Evolutionary conservation across 306 rosid genomes (phyloP).

Genomic region (Quercus robur): DNA sequence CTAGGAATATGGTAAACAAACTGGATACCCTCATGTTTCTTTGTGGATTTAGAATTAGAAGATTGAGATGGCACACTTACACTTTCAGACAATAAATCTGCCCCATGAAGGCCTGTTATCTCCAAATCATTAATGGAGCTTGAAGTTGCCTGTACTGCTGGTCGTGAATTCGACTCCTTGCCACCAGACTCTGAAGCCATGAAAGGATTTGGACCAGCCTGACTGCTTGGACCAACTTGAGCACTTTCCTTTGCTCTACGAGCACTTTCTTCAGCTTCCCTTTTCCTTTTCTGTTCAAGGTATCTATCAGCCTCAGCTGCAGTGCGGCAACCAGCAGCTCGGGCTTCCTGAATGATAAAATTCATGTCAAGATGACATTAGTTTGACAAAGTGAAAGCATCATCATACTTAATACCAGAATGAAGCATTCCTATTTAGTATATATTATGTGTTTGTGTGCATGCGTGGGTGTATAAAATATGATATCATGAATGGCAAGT

Average conservation of each 20-base stretch:
- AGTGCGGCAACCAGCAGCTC: slow-evolving; percentile 74
- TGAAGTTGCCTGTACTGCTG: slow-evolving; percentile 55
- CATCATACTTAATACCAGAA: neutral
- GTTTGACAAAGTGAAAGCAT: neutral
- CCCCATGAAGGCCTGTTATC: slow-evolving; percentile 56
- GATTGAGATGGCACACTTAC: slow-evolving; percentile 46
- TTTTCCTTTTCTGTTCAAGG: slow-evolving; percentile 54
- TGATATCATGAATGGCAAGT: neutral
- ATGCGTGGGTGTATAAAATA: neutral
- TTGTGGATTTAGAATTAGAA: neutral
- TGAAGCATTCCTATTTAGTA: neutral
- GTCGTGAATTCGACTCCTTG: slow-evolving; percentile 61
- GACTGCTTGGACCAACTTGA: slow-evolving; percentile 64
- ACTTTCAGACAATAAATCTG: slow-evolving; percentile 79
- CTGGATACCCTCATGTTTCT: neutral
- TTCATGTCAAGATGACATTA: neutral
- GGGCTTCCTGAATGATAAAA: slow-evolving; percentile 59
- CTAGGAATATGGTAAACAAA: neutral
- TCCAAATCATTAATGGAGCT: slow-evolving; percentile 60
- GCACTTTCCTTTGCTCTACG: slow-evolving; percentile 54
- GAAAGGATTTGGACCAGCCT: slow-evolving; percentile 57
- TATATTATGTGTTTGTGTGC: neutral
- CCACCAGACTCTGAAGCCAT: slow-evolving; percentile 51
- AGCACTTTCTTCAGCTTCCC: slow-evolving; percentile 65
- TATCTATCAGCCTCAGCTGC: slow-evolving; percentile 70